Base-by-base conservation (phyloP, 192 early-diverging fungal genomes). In the Mortierella hygrophila region DNA sequence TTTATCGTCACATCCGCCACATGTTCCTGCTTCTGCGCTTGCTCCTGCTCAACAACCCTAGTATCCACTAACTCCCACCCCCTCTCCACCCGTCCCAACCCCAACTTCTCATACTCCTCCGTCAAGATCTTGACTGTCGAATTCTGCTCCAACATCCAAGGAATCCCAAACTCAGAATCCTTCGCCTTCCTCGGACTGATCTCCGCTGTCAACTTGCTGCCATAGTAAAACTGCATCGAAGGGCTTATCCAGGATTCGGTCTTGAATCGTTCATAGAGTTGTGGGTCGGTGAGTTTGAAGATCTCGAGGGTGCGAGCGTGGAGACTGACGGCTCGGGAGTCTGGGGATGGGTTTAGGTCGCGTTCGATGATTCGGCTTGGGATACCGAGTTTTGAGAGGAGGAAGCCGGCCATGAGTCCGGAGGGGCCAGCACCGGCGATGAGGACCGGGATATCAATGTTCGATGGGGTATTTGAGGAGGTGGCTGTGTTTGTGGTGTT, bases 1-100 rank as follows among this genome's bases (percentile, higher is more conserved):
- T 52, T 52, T 16, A 6, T 52, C 18, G 49, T 4, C 5, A 15
- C 18, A 18, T 44, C 42, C 18, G 49, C 49, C 13, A 21, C 52
- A 60, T 60, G 9, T 4, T 21, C 47, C 37, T 70, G 8, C 32
- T 32, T 20, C 23, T 37, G 23, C 9, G 41, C 20, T 20, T 52
- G 49, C 29, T 26, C 26, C 4, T 40, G 23, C 21, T 75, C 79
- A 23, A 75, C 23, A 38, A 81, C 79, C 37, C 35, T 75, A 1
- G 79, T 83, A 21, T 83, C 77, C 29, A 83, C 9, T 0, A 86
- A 65, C 41, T 86, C 84, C 84, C 84, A 86, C 11, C 84, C 84
- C 21, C 42, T 42, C 32, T 86, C 84, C 20, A 89, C 57, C 57
- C 73, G 15, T 6, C 49, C 49, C 54, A 3, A 72, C 77, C 0